Evolutionary conservation across 495 filamentous ascomycete species (phyloP), one percentile per base, ranked within the genome.

Genomic region (Annulohypoxylon maeteangense): DNA sequence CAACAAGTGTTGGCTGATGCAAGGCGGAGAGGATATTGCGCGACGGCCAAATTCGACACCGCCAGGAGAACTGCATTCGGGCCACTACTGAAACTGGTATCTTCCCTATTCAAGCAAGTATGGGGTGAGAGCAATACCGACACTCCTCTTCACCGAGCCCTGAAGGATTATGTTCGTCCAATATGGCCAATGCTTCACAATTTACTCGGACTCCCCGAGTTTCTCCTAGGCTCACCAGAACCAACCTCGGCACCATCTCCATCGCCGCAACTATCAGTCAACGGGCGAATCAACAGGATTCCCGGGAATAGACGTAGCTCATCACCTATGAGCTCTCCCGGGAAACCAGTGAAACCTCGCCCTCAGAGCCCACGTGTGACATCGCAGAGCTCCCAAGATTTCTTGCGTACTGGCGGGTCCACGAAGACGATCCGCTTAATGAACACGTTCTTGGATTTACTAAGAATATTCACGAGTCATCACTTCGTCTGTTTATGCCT

Each of bases 121-220:
- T 97, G 95, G 81, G 94, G 93, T 0, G 93, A 97, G 76, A 90
- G 90, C 58, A 92, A 97, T 79, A 90, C 94, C 1, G 89, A 89
- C 1, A 96, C 91, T 0, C 86, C 91, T 3, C 95, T 96, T 71
- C 94, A 97, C 66, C 87, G 91, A 60, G 85, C 84, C 53, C 79
- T 97, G 16, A 89, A 92, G 62, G 83, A 87, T 20, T 91, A 91
- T 59, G 86, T 95, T 50, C 88, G 89, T 16, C 89, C 91, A 3
- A 86, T 92, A 63, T 97, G 93, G 93, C 85, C 89, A 6, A 86
- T 90, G 48, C 84, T 97, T 38, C 90, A 93, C 74, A 87, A 86
- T 51, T 87, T 94, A 53, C 81, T 97, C 12, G 92, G 91, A 51
- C 84, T 97, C 8, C 94, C 94, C 0, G 91, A 93, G 70, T 93